These are phyloP conservation scores for Fusarium torreyae DNA, from an alignment of 2,329 filamentous ascomycete species.

Conservation along the genomic window DNA sequence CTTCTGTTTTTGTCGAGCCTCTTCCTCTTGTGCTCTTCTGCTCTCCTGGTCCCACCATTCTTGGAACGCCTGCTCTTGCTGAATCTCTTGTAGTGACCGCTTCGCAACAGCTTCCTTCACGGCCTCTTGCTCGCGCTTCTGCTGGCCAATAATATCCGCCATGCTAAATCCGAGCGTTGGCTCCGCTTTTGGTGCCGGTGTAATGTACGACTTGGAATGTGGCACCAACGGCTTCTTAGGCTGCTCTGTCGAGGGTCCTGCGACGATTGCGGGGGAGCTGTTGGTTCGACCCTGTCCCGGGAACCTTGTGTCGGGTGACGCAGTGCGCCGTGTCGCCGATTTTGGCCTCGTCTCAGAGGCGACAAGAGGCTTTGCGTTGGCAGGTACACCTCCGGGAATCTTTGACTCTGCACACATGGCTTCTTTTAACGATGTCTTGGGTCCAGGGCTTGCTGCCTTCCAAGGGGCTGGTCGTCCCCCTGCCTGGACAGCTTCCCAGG, in stretches of 20 bases:
- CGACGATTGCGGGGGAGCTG: slow-evolving; percentile 52
- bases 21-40: slow-evolving; percentile 76
- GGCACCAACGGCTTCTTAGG: slow-evolving; percentile 64
- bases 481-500: slow-evolving; percentile 61
- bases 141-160: slow-evolving; percentile 89
- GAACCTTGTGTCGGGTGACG: slow-evolving; percentile 75
- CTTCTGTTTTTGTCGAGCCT: slow-evolving; percentile 60
- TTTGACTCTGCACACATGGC: slow-evolving; percentile 56
- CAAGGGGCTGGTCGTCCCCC: slow-evolving; percentile 71
- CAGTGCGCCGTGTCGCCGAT: slow-evolving; percentile 63
- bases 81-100: slow-evolving; percentile 92
- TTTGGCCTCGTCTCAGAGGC: slow-evolving; percentile 59
- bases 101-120: slow-evolving; percentile 89
- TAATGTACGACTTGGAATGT: slow-evolving; percentile 74
- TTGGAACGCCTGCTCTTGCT: slow-evolving; percentile 96
- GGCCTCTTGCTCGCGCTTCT: slow-evolving; percentile 85
- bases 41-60: slow-evolving; percentile 96
- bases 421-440: slow-evolving; percentile 67
- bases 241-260: slow-evolving; percentile 49
- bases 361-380: slow-evolving; percentile 60
- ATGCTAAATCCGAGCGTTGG: slow-evolving; percentile 80
- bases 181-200: slow-evolving; percentile 72
- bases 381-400: slow-evolving; percentile 48
- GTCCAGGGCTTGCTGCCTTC: slow-evolving; percentile 70
- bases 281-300: slow-evolving; percentile 67